Evolutionary conservation across 2,329 filamentous ascomycete genomes (phyloP), one percentile per base, ranked within the genome.

Genomic region (Colletotrichum tropicicola): DNA sequence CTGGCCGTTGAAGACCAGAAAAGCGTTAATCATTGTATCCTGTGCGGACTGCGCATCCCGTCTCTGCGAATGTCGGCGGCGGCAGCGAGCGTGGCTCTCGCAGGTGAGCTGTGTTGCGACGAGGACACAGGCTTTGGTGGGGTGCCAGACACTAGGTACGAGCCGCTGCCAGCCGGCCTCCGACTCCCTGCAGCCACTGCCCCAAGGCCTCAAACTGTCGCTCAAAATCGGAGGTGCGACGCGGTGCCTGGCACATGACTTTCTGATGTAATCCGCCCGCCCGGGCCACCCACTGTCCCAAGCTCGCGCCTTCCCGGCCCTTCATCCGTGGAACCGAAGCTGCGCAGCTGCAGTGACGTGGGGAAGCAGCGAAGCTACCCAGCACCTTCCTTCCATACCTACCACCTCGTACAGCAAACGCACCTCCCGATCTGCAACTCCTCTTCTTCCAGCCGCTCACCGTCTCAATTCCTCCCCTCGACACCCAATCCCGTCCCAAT

Each of bases 1-100:
- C 73, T 95, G 93, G 83, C 97, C 97, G 76, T 99, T 99, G 85
- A 99, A 99, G 77, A 99, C 95, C 70, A 99, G 86, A 67, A 99
- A 95, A 30, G 97, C 96, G 85, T 97, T 99, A 79, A 99, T 98
- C 96, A 99, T 99, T 71, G 70, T 81, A 68, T 52, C 32, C 48
- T 47, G n/a, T 51, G 55, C 66, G 61, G 63, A 28, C 66, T 68
- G 66, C 49, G 70, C 73, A 71, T 74, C 57, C 57, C 62, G 44
- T 6, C 28, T 39, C 15, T 49, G 8, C 2, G 19, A 21, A 15
- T 17, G 27, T 49, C 5, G 9, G 48, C 21, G 49, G 13, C 23
- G 15, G 15, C 13, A 19, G 30, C 48, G 51, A 30, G 51, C 32
- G n/a, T 35, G 9, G 13, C 32, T 35, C 32, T 6, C 37, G n/a